A percentile compares a stretch with the other conserved stretches of the same genome.
Conservation (phyloP, 345 rosid species). For the Pistacia atlantica region DNA sequence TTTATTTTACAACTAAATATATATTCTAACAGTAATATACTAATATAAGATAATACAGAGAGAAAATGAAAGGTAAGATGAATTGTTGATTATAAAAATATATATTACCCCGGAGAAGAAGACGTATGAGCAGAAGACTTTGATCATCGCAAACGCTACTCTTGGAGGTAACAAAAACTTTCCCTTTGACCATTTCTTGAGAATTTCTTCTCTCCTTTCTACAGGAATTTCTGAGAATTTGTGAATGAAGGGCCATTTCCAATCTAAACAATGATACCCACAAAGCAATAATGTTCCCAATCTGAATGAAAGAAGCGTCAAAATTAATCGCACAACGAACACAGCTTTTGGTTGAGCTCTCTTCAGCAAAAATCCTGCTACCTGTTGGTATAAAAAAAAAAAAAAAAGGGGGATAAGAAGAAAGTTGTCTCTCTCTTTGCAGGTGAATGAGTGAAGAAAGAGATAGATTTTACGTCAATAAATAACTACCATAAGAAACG, state of each 20-base stretch:
- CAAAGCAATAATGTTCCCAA: conserved; percentile 70
- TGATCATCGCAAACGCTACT: conserved; percentile 49
- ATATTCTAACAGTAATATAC: too few species aligned
- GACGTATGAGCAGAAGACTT: conserved; percentile 46
- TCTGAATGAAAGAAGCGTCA: conserved; percentile 61
- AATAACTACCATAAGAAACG: not conserved
- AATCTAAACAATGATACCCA: conserved; percentile 55
- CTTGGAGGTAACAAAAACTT: conserved; percentile 44
- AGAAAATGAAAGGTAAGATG: not conserved
- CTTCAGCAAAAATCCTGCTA: conserved; percentile 56
- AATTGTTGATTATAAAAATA: not conserved
- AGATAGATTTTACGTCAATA: not conserved
- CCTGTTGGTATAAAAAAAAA: conserved; percentile 36
- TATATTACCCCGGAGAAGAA: conserved; percentile 60
- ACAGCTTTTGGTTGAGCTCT: conserved; percentile 43
- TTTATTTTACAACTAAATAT: too few species aligned
- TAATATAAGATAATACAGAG: too few species aligned
- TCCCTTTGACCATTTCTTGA: conserved; percentile 58
- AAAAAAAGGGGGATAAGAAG: not conserved
- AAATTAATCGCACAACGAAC: conserved; percentile 35
- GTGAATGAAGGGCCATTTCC: conserved; percentile 70
- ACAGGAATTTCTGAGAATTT: conserved; percentile 60
- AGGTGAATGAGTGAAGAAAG: not conserved
- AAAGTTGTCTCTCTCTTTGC: not conserved
- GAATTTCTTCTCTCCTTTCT: conserved; percentile 55